Conservation (phyloP, 2,329 filamentous ascomycete species). For the Fusarium ambrosium region DNA sequence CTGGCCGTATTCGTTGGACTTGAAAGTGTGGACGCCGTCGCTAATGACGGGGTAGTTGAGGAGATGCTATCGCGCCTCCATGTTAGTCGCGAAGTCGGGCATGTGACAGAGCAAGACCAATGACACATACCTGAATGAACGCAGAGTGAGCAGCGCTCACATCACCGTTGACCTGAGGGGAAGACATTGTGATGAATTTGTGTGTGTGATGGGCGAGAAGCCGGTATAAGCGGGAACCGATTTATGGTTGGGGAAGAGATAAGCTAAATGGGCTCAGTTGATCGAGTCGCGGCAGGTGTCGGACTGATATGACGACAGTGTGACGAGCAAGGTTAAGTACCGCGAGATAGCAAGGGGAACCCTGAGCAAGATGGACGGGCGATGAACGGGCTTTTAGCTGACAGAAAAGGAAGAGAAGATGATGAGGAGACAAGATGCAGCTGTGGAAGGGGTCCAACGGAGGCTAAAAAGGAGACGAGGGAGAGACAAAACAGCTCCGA, state of each 20-base stretch:
- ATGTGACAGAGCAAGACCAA: not conserved
- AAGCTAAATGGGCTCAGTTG: slow-evolving; percentile 25
- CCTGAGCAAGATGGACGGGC: slow-evolving; percentile 13
- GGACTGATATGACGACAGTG: slow-evolving; percentile 24
- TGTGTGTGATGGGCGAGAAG: slow-evolving; percentile 25
- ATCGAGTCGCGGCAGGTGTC: slow-evolving; percentile 5
- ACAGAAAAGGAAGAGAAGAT: slow-evolving; percentile 12
- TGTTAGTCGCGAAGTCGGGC: not conserved
- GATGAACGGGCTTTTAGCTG: slow-evolving; percentile 11
- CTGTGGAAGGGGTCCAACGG: slow-evolving; percentile 40
- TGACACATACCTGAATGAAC: slow-evolving; percentile 61
- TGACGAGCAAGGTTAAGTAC: slow-evolving; percentile 20
- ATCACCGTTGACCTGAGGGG: slow-evolving; percentile 65
- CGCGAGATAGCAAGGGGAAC: slow-evolving; percentile 6
- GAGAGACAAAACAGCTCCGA: slow-evolving; percentile 10
- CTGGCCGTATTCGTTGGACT: slow-evolving; percentile 84
- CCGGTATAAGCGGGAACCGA: slow-evolving; percentile 7
- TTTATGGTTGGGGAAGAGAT: slow-evolving; percentile 13
- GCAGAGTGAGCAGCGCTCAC: slow-evolving; percentile 61
- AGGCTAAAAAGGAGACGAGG: slow-evolving; percentile 40
- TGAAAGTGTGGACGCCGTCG: slow-evolving; percentile 83
- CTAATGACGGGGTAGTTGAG: slow-evolving; percentile 86
- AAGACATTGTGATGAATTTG: slow-evolving; percentile 53
- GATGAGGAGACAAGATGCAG: slow-evolving; percentile 36
- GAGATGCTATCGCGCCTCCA: slow-evolving; percentile 73